Base-by-base conservation (phyloP, 495 filamentous ascomycete species). In the Hypoxylon crocopeplum region DNA sequence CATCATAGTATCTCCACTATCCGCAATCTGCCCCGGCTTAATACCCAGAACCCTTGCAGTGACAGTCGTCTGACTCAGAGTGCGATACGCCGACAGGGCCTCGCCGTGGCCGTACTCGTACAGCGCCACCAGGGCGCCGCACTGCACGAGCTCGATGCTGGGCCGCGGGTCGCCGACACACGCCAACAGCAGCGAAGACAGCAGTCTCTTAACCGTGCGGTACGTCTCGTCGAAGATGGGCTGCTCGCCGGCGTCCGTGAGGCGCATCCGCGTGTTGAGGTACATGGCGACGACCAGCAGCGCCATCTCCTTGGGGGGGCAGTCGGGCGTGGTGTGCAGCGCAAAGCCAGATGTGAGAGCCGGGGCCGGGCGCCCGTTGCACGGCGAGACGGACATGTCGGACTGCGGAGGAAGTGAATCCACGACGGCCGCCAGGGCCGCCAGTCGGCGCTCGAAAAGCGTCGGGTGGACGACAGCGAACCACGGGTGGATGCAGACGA, bases 31-130 rank as follows among this genome's bases (percentile, higher is more conserved):
- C 1, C 61, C 66, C 0, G 66, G 66, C 40, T 38, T 53, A 6
- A 68, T 41, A 13, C 52, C 67, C 12, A 70, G 13, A 11, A 58
- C 24, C 2, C 64, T 17, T 20, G 67, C 59, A 11, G 53, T 56
- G 7, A 54, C 47, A 1, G 56, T 64, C 0, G 62, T 59, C 58
- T 70, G 67, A 32, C 62, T 64, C 1, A 72, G 56, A 7, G 69
- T 72, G 21, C 59, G 46, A 53, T 72, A 72, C 20, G 69, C 69
- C 3, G 61, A 48, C 11, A 48, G 40, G 13, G 62, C 52, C 15
- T 69, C 59, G 21, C 69, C 69, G 59, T 72, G 69, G 11, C 69
- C 69, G 46, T 69, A 72, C 53, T 72, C 69, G 36, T 72, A 72
- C 27, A 72, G 57, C 13, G 66, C 64, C 21, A 70, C 16, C 57